Conservation (phyloP, 2,329 filamentous ascomycete species). For the Fusarium agapanthi region DNA sequence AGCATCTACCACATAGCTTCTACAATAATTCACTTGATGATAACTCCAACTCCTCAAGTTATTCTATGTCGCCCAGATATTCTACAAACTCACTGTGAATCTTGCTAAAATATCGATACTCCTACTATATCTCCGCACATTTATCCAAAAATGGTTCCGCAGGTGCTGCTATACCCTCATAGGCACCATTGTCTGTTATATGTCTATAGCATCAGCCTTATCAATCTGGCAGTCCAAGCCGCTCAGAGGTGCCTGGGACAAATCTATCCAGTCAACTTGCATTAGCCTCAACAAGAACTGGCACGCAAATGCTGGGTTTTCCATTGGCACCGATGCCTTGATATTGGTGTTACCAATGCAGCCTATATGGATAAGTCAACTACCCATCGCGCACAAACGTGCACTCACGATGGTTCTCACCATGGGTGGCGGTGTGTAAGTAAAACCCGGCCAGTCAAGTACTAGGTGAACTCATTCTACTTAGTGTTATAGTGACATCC, state of each 20-base stretch:
- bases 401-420: constrained; percentile 54
- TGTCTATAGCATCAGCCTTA: constrained; percentile 53
- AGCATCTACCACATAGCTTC: background rate
- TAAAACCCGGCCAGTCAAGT: constrained; percentile 5
- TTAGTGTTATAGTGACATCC: constrained; percentile 52
- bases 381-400: constrained; percentile 52
- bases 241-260: constrained; percentile 57
- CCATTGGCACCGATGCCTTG: constrained; percentile 56
- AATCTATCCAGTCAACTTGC: constrained; percentile 52
- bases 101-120: constrained; percentile 63
- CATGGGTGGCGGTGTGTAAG: constrained; percentile 55
- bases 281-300: constrained; percentile 57
- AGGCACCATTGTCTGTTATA: constrained; percentile 55
- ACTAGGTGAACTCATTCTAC: background rate
- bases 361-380: constrained; percentile 56
- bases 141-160: constrained; percentile 57
- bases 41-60: constrained; percentile 45
- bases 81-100: constrained; percentile 64
- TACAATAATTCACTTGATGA: background rate
- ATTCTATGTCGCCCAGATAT: constrained; percentile 61
- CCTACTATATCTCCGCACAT: constrained; percentile 63
- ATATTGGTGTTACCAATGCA: constrained; percentile 58
- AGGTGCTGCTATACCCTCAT: constrained; percentile 53
- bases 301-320: constrained; percentile 59
- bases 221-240: constrained; percentile 62